A percentile compares a stretch with the other conserved stretches of the same genome.
Evolutionary conservation across 495 filamentous ascomycete species (phyloP).

Genomic region (Podospora tetraspora): DNA sequence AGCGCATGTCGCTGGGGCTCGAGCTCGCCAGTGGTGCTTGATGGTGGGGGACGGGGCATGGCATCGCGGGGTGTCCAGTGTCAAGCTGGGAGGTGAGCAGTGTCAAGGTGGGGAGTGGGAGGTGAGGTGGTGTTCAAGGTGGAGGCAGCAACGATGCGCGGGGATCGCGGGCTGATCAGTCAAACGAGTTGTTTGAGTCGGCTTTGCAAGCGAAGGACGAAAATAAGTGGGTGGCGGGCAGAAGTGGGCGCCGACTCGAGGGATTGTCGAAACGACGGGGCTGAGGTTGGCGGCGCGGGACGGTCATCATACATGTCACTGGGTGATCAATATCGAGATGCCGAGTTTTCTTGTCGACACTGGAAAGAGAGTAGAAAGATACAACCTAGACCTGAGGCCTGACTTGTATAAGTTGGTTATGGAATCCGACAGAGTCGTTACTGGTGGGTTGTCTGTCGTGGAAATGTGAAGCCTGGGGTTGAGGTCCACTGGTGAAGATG

Average conservation of each 20-base stretch:
- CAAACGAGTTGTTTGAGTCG: background rate
- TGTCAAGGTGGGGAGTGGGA: no score
- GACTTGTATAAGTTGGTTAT: no score
- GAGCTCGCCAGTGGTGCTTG: slow-evolving; percentile 1
- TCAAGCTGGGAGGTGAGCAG: background rate
- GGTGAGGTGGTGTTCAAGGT: background rate
- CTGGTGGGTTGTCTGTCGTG: background rate
- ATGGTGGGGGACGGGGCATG: background rate
- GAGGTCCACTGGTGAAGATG: background rate
- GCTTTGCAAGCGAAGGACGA: background rate
- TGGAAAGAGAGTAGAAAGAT: background rate
- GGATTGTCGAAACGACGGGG: background rate
- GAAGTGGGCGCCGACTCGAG: background rate
- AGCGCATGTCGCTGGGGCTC: background rate
- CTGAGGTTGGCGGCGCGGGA: background rate
- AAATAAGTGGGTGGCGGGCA: background rate
- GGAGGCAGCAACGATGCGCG: background rate
- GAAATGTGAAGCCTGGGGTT: background rate
- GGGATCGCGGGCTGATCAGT: background rate
- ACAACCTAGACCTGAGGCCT: background rate
- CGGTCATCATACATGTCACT: background rate
- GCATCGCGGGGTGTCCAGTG: background rate
- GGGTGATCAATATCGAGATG: background rate
- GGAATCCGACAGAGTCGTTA: background rate
- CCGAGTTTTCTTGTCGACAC: background rate